Percentiles rank a stretch among this genome's conserved stretches.
These are phyloP conservation scores for Phaeotremella skinneri DNA, from an alignment of 768 basidiomycete species.

Conservation along the genomic window DNA sequence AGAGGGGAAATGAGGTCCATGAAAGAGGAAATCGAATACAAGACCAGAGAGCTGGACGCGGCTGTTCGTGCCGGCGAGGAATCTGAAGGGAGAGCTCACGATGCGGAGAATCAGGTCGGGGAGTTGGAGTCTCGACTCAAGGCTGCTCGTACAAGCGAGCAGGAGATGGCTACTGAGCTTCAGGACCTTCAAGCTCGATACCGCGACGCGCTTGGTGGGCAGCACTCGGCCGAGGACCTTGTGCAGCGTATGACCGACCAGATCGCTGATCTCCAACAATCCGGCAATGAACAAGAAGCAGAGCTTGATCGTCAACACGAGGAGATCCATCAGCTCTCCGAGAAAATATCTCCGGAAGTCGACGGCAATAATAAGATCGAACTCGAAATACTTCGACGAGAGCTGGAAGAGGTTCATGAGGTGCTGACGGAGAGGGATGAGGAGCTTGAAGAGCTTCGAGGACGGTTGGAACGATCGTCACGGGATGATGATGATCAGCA, in stretches of 20 bases:
- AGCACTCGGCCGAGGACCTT: conserved; percentile 10
- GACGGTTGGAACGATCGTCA: conserved; percentile 23
- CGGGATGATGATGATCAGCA: conserved; percentile 13
- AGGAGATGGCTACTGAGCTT: conserved; percentile 15
- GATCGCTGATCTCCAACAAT: conserved; percentile 5
- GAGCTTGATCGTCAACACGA: conserved; percentile 23
- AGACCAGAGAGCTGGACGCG: not conserved
- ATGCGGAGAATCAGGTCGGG: conserved; percentile 15
- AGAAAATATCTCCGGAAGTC: conserved; percentile 21
- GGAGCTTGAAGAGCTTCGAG: conserved; percentile 30
- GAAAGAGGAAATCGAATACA: conserved; percentile 1
- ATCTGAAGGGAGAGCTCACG: conserved; percentile 3
- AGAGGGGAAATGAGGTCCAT: conserved; percentile 4
- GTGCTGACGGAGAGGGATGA: conserved; percentile 26
- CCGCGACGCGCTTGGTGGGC: conserved; percentile 8
- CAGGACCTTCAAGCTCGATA: not conserved
- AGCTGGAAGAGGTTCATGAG: conserved; percentile 20
- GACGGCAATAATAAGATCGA: conserved; percentile 13
- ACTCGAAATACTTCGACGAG: conserved; percentile 11
- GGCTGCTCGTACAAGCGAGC: not conserved
- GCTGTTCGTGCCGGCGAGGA: not conserved
- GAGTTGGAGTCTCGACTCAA: conserved; percentile 10
- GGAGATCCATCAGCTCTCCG: conserved; percentile 23
- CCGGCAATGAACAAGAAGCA: conserved; percentile 13
- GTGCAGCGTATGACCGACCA: conserved; percentile 5